These are phyloP conservation scores for Alternaria sp. DNA, from an alignment of 2,329 filamentous ascomycete genomes.

Conservation along the genomic window DNA sequence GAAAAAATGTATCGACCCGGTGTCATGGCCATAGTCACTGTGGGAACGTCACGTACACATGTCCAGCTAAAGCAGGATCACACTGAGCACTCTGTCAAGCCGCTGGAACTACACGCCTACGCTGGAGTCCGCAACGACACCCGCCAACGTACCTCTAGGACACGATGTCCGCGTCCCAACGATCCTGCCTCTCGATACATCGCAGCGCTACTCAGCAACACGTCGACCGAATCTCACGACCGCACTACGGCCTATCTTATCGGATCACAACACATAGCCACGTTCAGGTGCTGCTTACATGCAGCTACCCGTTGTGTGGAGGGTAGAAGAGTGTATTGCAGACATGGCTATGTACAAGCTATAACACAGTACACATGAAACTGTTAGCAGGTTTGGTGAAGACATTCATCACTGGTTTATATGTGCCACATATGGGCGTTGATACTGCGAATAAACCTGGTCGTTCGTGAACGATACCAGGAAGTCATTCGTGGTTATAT, in stretches of 20 bases:
- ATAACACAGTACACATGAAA: background rate
- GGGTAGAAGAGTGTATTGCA: background rate
- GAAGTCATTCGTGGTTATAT: background rate
- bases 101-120: background rate
- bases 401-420: background rate
- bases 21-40: background rate
- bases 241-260: background rate
- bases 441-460: background rate
- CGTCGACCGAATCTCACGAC: background rate
- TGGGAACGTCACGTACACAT: background rate
- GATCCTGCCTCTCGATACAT: background rate
- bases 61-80: background rate
- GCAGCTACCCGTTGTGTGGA: too few relatives aligned
- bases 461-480: background rate
- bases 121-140: background rate
- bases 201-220: background rate
- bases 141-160: background rate
- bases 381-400: background rate
- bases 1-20: background rate
- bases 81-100: background rate
- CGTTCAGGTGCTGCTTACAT: background rate
- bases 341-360: background rate
- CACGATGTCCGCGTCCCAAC: background rate
- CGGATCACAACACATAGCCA: background rate
- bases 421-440: background rate